Percentiles rank a stretch among this genome's conserved stretches.
These are phyloP conservation scores for Acarospora socialis DNA, from an alignment of 2,329 filamentous ascomycete genomes.

Conservation along the genomic window DNA sequence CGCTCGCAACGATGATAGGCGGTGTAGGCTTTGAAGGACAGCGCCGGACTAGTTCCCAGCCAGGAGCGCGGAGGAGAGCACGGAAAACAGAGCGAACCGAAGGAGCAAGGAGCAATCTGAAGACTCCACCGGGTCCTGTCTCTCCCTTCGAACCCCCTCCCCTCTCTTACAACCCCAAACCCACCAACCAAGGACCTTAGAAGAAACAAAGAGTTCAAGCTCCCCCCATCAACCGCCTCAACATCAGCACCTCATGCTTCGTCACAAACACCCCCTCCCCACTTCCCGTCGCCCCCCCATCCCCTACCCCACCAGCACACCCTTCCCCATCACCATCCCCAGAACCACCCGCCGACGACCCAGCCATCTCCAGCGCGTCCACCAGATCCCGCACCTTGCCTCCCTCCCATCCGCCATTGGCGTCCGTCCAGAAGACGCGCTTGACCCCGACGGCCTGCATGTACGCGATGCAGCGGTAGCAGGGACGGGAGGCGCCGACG, in stretches of 20 bases:
- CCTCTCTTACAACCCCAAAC: too few relatives aligned
- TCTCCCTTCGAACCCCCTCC: too few relatives aligned
- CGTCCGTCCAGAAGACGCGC: slow-evolving; percentile 39
- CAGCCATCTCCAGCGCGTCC: slow-evolving; percentile 27
- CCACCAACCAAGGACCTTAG: too few relatives aligned
- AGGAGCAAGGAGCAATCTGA: too few relatives aligned
- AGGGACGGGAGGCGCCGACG: slow-evolving; percentile 32
- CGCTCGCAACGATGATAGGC: too few relatives aligned
- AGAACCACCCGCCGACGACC: slow-evolving; percentile 8
- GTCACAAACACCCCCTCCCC: slow-evolving; percentile 34
- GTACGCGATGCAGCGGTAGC: slow-evolving; percentile 38
- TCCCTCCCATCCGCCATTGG: slow-evolving; percentile 34
- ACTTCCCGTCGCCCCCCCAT: background rate
- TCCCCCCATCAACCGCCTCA: slow-evolving; percentile 21
- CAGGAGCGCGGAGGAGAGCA: too few relatives aligned
- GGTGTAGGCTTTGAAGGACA: too few relatives aligned
- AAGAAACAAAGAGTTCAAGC: too few relatives aligned
- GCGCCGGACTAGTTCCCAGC: too few relatives aligned
- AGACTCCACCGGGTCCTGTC: too few relatives aligned
- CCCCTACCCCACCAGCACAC: slow-evolving; percentile 15
- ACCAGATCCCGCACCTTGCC: slow-evolving; percentile 37
- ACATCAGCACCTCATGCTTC: slow-evolving; percentile 38
- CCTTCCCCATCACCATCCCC: slow-evolving; percentile 13
- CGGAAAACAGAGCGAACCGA: too few relatives aligned
- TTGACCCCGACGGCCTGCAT: slow-evolving; percentile 40